Conservation (phyloP, 1,284 basidiomycete genomes). For the Leucoagaricus sp. region DNA sequence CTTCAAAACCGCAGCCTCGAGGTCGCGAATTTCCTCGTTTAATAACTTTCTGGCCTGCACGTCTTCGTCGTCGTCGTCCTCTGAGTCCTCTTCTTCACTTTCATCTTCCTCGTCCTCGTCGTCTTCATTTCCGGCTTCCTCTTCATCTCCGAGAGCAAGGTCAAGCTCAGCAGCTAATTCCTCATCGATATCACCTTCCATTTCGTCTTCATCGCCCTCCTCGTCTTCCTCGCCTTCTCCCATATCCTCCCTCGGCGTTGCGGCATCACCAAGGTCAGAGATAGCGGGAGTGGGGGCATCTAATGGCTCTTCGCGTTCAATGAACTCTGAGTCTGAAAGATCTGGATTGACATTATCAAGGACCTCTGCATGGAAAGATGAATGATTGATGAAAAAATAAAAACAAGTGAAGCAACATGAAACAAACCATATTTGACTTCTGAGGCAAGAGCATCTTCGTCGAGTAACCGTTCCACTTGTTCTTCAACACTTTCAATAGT, state of each 20-base stretch:
- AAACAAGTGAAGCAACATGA: neutral
- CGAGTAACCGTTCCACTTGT: constrained; percentile 90
- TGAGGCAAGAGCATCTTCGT: constrained; percentile 82
- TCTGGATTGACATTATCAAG: constrained; percentile 86
- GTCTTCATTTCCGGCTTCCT: constrained; percentile 69
- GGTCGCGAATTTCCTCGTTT: constrained; percentile 87
- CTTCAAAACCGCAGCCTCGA: constrained; percentile 86
- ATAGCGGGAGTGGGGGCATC: constrained; percentile 67
- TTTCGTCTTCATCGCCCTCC: constrained; percentile 62
- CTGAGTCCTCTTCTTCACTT: constrained; percentile 53
- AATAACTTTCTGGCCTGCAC: constrained; percentile 79
- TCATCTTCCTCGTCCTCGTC: constrained; percentile 71
- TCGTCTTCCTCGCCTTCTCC: constrained; percentile 65
- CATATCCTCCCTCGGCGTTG: constrained; percentile 55
- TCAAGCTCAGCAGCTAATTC: constrained; percentile 74
- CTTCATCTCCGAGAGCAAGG: constrained; percentile 70
- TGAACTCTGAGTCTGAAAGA: constrained; percentile 82
- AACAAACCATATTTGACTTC: constrained; percentile 75
- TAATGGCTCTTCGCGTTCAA: constrained; percentile 64
- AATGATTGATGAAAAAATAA: constrained; percentile 11
- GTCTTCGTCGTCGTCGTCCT: constrained; percentile 71
- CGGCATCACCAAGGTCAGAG: constrained; percentile 64
- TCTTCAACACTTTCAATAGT: constrained; percentile 98
- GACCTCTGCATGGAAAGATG: constrained; percentile 49
- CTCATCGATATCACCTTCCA: constrained; percentile 59